Evolutionary conservation across 148 eudicot genomes (phyloP).

Genomic region (Pouteria glomerata): DNA sequence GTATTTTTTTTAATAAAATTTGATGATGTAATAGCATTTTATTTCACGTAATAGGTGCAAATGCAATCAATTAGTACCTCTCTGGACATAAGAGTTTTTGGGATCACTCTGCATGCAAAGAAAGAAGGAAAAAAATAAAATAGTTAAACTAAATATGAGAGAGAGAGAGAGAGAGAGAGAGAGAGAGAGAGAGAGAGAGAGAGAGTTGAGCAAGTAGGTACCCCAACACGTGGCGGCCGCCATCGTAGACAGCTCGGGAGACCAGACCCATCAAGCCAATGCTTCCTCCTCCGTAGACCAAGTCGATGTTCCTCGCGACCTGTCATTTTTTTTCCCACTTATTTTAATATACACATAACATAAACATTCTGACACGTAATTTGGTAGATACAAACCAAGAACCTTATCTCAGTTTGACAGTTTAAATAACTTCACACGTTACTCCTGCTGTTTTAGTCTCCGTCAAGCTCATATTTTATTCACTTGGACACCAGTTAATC

Average conservation of each 20-base stretch:
- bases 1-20: too few relatives aligned
- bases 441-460: neutral
- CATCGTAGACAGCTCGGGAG: conserved; percentile 69
- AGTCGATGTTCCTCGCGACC: conserved; percentile 73
- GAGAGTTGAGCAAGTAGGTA: conserved; percentile 6
- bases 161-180: neutral
- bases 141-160: too few relatives aligned
- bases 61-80: conserved; percentile 42
- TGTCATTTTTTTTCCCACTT: conserved; percentile 21
- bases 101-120: conserved; percentile 61
- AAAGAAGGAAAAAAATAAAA: neutral
- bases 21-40: too few relatives aligned
- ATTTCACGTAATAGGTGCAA: too few relatives aligned
- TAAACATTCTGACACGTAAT: conserved; percentile 13
- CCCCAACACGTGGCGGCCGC: conserved; percentile 96
- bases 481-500: neutral
- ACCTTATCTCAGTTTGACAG: neutral
- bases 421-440: conserved; percentile 12
- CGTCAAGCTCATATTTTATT: neutral
- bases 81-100: conserved; percentile 81
- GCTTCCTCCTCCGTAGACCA: conserved; percentile 97
- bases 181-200: neutral
- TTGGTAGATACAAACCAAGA: neutral
- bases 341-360: neutral
- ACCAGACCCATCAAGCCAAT: conserved; percentile 83